Conservation (phyloP, 2,329 filamentous ascomycete genomes). For the Endoconidiophora polonica region DNA sequence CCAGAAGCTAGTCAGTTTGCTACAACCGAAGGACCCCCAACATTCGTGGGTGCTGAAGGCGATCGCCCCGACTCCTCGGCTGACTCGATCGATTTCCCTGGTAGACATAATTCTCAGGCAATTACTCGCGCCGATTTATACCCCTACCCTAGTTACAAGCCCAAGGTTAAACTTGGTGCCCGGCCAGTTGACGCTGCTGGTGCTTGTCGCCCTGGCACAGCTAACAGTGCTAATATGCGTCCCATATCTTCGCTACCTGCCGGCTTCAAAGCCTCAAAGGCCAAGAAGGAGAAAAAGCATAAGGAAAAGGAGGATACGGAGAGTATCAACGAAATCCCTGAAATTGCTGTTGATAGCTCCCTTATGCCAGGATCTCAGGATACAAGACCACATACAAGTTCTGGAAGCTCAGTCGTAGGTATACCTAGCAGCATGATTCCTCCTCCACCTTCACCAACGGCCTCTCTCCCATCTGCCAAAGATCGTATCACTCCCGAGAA, state of each 20-base stretch:
- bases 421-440: slow-evolving; percentile 7
- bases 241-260: slow-evolving; percentile 67
- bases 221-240: slow-evolving; percentile 42
- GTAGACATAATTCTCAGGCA: slow-evolving; percentile 36
- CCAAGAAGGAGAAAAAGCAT: slow-evolving; percentile 11
- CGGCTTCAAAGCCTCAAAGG: slow-evolving; percentile 48
- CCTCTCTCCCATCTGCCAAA: slow-evolving; percentile 20
- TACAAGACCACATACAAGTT: slow-evolving; percentile 21
- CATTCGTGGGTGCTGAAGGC: slow-evolving; percentile 29
- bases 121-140: slow-evolving; percentile 31
- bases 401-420: slow-evolving; percentile 14
- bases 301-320: slow-evolving; percentile 17
- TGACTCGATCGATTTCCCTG: slow-evolving; percentile 23
- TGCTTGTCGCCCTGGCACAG: slow-evolving; percentile 42
- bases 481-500: slow-evolving; percentile 69
- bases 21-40: slow-evolving; percentile 32
- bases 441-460: slow-evolving; percentile 10
- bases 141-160: slow-evolving; percentile 41
- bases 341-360: slow-evolving; percentile 22
- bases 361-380: slow-evolving; percentile 17
- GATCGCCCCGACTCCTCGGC: slow-evolving; percentile 28
- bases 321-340: slow-evolving; percentile 18
- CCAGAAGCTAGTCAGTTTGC: slow-evolving; percentile 35
- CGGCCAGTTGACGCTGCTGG: slow-evolving; percentile 56
- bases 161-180: slow-evolving; percentile 79